A percentile compares a stretch with the other conserved stretches of the same genome.
Conservation (phyloP, 768 basidiomycete genomes). For the Cystofilobasidium capitatum region DNA sequence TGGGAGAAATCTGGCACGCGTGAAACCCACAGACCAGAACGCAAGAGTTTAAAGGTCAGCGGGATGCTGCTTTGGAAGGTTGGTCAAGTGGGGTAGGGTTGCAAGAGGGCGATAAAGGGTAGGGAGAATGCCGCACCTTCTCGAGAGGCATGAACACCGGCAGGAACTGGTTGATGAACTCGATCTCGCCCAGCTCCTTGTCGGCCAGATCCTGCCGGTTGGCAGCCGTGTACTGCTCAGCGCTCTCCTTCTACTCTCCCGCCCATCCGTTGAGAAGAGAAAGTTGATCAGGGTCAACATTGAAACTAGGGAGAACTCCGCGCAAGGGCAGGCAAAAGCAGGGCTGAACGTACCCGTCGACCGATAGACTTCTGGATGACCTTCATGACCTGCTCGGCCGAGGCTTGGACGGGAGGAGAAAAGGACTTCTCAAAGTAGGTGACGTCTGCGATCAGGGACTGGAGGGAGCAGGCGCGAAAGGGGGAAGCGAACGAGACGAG, state of each 20-base stretch:
- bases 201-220: constrained; percentile 22
- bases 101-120: not conserved
- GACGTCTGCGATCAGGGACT: constrained; percentile 22
- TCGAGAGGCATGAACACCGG: constrained; percentile 9
- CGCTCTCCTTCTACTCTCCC: constrained; percentile 13
- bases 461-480: not conserved
- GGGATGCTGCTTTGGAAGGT: not conserved
- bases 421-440: constrained; percentile 19
- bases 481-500: not conserved
- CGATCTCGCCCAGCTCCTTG: constrained; percentile 21
- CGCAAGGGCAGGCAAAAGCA: not conserved
- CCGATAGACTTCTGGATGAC: constrained; percentile 21
- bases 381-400: constrained; percentile 15
- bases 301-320: not conserved
- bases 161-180: constrained; percentile 21
- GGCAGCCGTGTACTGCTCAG: constrained; percentile 12
- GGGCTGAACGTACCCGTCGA: constrained; percentile 18
- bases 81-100: not conserved
- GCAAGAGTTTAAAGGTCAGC: not conserved
- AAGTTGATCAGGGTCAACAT: not conserved
- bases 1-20: constrained; percentile 3
- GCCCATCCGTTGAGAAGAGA: not conserved
- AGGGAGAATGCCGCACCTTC: not conserved
- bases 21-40: not conserved
- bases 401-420: constrained; percentile 15